Percentiles rank a stretch among this genome's conserved stretches.
Evolutionary conservation across 768 basidiomycete species (phyloP).

Genomic region (Mycena kentingensis): DNA sequence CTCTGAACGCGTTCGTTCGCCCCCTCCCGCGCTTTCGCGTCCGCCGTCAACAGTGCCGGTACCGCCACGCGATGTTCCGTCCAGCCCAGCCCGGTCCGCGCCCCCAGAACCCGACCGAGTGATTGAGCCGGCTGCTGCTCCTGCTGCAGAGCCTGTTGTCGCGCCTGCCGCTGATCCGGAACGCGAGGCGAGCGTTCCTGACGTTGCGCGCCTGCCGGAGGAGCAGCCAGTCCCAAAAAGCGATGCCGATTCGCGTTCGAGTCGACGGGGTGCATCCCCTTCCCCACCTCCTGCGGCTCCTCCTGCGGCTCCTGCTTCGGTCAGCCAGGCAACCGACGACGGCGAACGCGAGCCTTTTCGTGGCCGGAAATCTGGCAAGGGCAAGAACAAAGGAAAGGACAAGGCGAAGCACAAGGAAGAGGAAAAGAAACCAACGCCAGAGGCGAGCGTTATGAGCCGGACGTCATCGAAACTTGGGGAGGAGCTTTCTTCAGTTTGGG

Average conservation of each 20-base stretch:
- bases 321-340: constrained; percentile 19
- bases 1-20: constrained; percentile 42
- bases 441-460: constrained; percentile 38
- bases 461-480: constrained; percentile 42
- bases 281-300: no score
- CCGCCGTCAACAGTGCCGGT: constrained; percentile 34
- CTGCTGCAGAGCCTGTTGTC: no score
- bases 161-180: no score
- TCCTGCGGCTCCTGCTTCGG: background rate
- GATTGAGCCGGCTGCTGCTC: no score
- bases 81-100: no score
- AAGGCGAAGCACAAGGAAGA: constrained; percentile 31
- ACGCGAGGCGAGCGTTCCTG: constrained; percentile 9
- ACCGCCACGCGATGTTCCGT: constrained; percentile 20
- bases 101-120: no score
- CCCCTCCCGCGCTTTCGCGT: constrained; percentile 55
- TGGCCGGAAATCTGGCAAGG: constrained; percentile 22
- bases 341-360: constrained; percentile 22
- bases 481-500: constrained; percentile 52
- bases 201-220: constrained; percentile 19
- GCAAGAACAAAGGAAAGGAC: constrained; percentile 27
- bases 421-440: constrained; percentile 24
- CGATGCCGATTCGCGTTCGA: no score
- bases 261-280: no score
- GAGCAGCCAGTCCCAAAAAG: background rate